Evolutionary conservation across 208 protist genomes (phyloP).

Genomic region (Leptomonas pyrrhocoris): DNA sequence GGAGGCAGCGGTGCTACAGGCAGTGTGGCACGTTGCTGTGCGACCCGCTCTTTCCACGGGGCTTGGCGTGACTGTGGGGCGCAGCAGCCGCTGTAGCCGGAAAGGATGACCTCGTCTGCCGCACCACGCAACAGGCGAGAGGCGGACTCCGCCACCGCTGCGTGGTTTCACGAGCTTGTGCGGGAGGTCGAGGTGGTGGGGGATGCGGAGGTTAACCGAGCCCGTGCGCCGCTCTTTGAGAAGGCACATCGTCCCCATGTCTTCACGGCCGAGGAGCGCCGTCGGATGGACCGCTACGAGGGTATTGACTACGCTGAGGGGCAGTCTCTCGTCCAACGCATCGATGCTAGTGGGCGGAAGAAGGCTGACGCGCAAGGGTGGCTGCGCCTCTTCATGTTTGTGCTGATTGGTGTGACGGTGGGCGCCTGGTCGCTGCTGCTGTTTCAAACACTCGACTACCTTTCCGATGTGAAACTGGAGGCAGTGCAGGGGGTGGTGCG

Average conservation of each 20-base stretch:
- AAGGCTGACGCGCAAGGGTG: constrained; percentile 35
- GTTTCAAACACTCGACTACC: constrained; percentile 72
- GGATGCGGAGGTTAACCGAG: constrained; percentile 49
- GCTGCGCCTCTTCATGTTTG: constrained; percentile 68
- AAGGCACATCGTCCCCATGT: constrained; percentile 49
- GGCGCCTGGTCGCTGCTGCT: constrained; percentile 71
- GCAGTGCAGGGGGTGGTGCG: constrained; percentile 41
- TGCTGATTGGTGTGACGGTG: constrained; percentile 59
- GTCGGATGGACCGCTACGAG: constrained; percentile 82
- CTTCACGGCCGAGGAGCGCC: constrained; percentile 64
- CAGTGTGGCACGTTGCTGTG: constrained; percentile 1
- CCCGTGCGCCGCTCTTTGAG: constrained; percentile 55
- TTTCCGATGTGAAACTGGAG: constrained; percentile 45
- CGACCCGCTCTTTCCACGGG: constrained; percentile 6
- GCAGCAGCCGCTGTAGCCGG: not conserved
- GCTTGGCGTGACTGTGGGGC: not conserved
- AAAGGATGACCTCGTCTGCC: not conserved
- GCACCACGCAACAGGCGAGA: constrained; percentile 11
- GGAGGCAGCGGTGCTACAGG: not conserved
- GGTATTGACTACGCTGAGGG: constrained; percentile 78
- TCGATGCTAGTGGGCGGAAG: constrained; percentile 29
- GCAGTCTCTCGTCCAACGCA: constrained; percentile 55
- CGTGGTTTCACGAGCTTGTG: constrained; percentile 55
- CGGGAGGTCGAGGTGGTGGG: constrained; percentile 50
- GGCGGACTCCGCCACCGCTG: constrained; percentile 39